phyloP scores from a whole-genome alignment of 83 land plant species.

The Thuja plicata region DNA sequence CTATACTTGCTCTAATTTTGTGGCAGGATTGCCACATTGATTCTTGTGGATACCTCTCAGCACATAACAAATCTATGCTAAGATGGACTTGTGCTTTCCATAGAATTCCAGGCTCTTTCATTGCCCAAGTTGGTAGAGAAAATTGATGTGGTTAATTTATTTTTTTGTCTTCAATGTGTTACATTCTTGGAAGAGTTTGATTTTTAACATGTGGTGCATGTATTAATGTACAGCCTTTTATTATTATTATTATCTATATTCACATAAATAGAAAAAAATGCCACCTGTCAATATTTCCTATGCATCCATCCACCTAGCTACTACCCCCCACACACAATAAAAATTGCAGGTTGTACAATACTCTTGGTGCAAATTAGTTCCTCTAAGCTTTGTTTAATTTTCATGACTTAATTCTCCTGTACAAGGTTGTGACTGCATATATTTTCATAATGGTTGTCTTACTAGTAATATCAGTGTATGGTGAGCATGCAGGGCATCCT shows the following conservation, averaged over 20 bases:
- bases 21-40: neutral
- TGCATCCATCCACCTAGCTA: neutral
- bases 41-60: neutral
- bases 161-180: too few relatives aligned
- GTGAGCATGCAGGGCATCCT: neutral
- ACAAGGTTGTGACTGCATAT: neutral
- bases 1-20: neutral
- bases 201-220: neutral
- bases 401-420: neutral
- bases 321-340: neutral
- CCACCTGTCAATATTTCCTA: neutral
- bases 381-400: neutral
- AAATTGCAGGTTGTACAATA: neutral
- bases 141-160: neutral
- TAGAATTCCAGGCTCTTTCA: neutral
- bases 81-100: neutral
- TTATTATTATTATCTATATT: neutral
- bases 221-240: too few relatives aligned
- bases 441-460: neutral
- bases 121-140: neutral
- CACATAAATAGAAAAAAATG: neutral
- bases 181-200: neutral
- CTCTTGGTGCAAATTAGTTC: neutral
- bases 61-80: neutral
- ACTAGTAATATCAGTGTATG: neutral